Conservation (phyloP, 768 basidiomycete species). For the Clitopilus passeckerianus region DNA sequence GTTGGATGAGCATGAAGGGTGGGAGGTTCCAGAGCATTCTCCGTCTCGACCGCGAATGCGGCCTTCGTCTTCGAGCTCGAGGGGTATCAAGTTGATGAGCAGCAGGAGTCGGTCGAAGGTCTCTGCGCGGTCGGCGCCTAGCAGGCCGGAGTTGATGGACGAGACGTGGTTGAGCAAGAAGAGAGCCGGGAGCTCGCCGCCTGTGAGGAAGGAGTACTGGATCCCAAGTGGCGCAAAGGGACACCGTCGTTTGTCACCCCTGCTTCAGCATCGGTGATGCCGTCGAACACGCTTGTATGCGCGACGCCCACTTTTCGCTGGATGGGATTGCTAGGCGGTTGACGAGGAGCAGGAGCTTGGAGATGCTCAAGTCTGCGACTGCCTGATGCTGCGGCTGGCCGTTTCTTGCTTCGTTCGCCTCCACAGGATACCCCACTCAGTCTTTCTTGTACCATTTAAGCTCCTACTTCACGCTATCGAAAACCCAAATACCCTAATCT, state of each 20-base stretch:
- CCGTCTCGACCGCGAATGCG: neutral
- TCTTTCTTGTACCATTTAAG: neutral
- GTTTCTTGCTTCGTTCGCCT: neutral
- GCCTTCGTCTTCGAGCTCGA: neutral
- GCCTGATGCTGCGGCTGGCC: neutral
- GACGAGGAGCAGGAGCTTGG: neutral
- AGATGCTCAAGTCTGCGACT: neutral
- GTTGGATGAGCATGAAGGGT: neutral
- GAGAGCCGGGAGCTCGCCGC: conserved; percentile 1
- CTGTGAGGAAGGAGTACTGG: neutral
- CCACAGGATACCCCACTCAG: neutral
- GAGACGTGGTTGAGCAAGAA: conserved; percentile 1
- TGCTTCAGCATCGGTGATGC: neutral
- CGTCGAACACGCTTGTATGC: neutral
- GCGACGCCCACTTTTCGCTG: neutral
- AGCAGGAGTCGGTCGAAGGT: neutral
- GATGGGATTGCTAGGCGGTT: neutral
- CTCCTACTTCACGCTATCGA: neutral
- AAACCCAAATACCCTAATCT: neutral
- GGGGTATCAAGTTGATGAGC: neutral
- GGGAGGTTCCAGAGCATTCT: neutral
- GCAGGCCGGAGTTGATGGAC: neutral
- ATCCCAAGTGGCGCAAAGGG: neutral
- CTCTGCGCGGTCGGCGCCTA: neutral
- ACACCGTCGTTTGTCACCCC: neutral